These are phyloP conservation scores for Pyrenochaeta sp. DNA, from an alignment of 2,329 filamentous ascomycete species.

Conservation along the genomic window DNA sequence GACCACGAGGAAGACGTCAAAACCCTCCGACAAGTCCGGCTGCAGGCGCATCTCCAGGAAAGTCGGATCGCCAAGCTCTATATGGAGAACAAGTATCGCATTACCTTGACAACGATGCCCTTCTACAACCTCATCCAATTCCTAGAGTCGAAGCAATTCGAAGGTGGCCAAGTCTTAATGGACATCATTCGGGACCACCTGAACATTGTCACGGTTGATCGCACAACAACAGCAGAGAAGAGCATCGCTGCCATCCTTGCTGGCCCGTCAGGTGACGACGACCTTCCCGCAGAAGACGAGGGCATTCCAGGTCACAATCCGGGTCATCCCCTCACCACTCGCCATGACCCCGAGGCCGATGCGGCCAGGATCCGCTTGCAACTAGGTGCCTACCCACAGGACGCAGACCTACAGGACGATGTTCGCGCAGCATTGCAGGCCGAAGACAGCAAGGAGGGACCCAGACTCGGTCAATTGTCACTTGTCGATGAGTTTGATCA, in stretches of 20 bases:
- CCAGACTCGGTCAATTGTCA: slow-evolving; percentile 71
- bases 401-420: slow-evolving; percentile 81
- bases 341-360: slow-evolving; percentile 65
- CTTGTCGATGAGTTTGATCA: slow-evolving; percentile 88
- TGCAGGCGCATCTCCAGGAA: slow-evolving; percentile 79
- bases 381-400: slow-evolving; percentile 84
- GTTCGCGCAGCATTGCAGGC: slow-evolving; percentile 87
- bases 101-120: slow-evolving; percentile 86
- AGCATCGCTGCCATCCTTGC: slow-evolving; percentile 68
- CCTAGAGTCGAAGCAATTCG: slow-evolving; percentile 83
- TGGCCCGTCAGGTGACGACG: slow-evolving; percentile 60
- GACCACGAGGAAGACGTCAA: slow-evolving; percentile 83
- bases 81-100: slow-evolving; percentile 82
- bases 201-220: slow-evolving; percentile 66
- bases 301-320: slow-evolving; percentile 73
- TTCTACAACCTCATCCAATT: slow-evolving; percentile 86
- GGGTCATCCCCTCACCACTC: slow-evolving; percentile 67
- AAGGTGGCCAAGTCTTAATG: slow-evolving; percentile 79
- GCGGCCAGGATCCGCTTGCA: slow-evolving; percentile 64
- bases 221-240: slow-evolving; percentile 61
- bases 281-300: slow-evolving; percentile 70
- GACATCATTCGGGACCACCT: slow-evolving; percentile 71
- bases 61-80: slow-evolving; percentile 84
- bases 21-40: slow-evolving; percentile 73
- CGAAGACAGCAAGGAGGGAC: slow-evolving; percentile 79